phyloP scores from a whole-genome alignment of 1,284 basidiomycete genomes.

The Tremellales sp. region DNA sequence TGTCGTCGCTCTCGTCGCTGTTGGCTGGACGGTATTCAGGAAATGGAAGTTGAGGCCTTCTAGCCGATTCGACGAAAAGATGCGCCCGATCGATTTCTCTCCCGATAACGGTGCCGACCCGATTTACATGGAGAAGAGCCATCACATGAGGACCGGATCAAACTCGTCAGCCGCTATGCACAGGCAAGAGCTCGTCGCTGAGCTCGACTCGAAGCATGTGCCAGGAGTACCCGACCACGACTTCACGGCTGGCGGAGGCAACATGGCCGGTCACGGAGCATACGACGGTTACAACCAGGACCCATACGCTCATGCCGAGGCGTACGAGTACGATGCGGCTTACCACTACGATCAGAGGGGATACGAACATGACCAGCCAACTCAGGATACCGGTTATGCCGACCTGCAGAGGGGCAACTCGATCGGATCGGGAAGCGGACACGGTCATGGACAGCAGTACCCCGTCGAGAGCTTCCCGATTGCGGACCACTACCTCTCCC shows the following conservation, averaged over 20 bases:
- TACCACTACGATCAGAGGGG: slow-evolving; percentile 12
- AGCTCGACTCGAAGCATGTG: slow-evolving; percentile 33
- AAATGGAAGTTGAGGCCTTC: slow-evolving; percentile 84
- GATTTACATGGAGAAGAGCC: slow-evolving; percentile 34
- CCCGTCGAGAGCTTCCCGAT: slow-evolving; percentile 26
- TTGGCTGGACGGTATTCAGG: slow-evolving; percentile 82
- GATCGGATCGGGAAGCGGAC: slow-evolving; percentile 17
- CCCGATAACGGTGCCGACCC: slow-evolving; percentile 58
- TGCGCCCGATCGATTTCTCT: slow-evolving; percentile 56
- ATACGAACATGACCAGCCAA: slow-evolving; percentile 20
- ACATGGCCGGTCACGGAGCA: slow-evolving; percentile 15
- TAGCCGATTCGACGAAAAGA: slow-evolving; percentile 69
- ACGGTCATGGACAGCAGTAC: slow-evolving; percentile 21
- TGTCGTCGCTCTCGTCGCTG: slow-evolving; percentile 61
- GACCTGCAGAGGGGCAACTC: slow-evolving; percentile 36
- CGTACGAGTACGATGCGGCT: slow-evolving; percentile 28
- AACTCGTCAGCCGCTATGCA: slow-evolving; percentile 36
- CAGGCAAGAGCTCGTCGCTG: slow-evolving; percentile 36
- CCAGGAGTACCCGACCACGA: slow-evolving; percentile 57
- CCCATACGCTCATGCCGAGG: slow-evolving; percentile 26
- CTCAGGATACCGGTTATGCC: slow-evolving; percentile 34
- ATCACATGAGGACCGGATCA: slow-evolving; percentile 30
- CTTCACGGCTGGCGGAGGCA: slow-evolving; percentile 64
- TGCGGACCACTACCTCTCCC: slow-evolving; percentile 27
- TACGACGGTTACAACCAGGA: slow-evolving; percentile 23